Base-by-base conservation (phyloP, 805 yeast species). In the Jamesozyma piceae region DNA sequence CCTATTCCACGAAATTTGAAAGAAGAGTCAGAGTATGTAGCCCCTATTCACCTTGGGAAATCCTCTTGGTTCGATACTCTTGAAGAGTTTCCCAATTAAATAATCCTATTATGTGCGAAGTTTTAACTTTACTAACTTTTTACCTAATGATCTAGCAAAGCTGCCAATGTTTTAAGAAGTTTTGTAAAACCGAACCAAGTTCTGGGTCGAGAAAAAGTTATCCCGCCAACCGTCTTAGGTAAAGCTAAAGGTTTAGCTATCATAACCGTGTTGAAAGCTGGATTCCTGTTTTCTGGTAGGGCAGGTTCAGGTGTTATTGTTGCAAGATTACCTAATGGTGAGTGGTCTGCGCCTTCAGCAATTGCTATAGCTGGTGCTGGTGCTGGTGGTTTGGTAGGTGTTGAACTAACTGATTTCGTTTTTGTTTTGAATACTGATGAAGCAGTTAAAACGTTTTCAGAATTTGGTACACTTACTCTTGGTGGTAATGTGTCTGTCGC, bases 281-380 rank as follows among this genome's bases (percentile, higher is more conserved):
- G 98, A 1, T 92, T 92, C 63, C 68, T 92, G 43, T 92, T 92
- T 62, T 85, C 95, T 4, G 98, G 97, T 21, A 77, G 98, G 60
- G 97, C 97, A 1, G 98, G 98, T 18, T 84, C 95, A 1, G 98
- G 98, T 48, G 84, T 92, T 24, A 84, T 92, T 47, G 92, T 92
- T 20, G 95, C 97, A 3, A 71, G 97, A 45, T 71, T 92, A 41
- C 90, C 92, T 1, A 97, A 90, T 64, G 97, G 97, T 0, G 65
- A 83, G 0, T 92, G 98, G 98, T 88, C 97, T 13, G 95, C 97
- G 2, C 98, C 98, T 1, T 81, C 95, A 1, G 98, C 96, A 8
- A 81, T 92, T 51, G 81, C 79, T 38, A 83, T 97, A n/a, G 97
- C 95, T 3, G 98, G 97, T 52, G 97, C 97, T 2, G 98, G 98